Conservation (phyloP, 176 grass and related monocot genomes). For the Oryza officinalis region DNA sequence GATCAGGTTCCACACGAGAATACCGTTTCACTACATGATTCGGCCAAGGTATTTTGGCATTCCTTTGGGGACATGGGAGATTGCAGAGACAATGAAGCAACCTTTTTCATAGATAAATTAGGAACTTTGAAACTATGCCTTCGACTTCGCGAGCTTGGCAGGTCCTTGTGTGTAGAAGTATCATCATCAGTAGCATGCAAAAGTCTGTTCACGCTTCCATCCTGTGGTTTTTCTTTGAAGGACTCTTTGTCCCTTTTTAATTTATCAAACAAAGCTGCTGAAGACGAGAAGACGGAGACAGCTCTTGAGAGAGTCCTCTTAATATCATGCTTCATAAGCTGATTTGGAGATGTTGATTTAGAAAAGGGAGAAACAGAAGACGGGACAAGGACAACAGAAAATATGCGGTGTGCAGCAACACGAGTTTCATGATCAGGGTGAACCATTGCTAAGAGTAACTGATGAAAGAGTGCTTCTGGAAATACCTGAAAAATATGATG, state of each 20-base stretch:
- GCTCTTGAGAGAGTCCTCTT: slow-evolving; percentile 92
- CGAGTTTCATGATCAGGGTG: slow-evolving; percentile 85
- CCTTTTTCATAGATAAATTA: slow-evolving; percentile 54
- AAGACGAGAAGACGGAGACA: slow-evolving; percentile 96
- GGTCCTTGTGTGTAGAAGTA: slow-evolving; percentile 10
- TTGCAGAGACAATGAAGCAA: slow-evolving; percentile 37
- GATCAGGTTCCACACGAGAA: slow-evolving; percentile 18
- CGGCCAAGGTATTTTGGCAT: slow-evolving; percentile 41
- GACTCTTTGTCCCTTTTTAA: slow-evolving; percentile 56
- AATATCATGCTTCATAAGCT: slow-evolving; percentile 58
- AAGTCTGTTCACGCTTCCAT: slow-evolving; percentile 41
- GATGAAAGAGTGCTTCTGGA: slow-evolving; percentile 95
- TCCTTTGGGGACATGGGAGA: slow-evolving; percentile 47
- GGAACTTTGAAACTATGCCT: slow-evolving; percentile 39
- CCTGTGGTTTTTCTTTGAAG: slow-evolving; percentile 45
- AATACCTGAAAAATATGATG: slow-evolving; percentile 60
- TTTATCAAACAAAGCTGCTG: slow-evolving; percentile 93
- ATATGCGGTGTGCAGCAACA: slow-evolving; percentile 86
- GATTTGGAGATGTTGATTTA: slow-evolving; percentile 40
- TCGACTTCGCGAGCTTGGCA: not conserved
- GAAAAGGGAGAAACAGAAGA: slow-evolving; percentile 72
- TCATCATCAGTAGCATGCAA: slow-evolving; percentile 39
- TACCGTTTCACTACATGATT: slow-evolving; percentile 54
- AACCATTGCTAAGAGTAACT: slow-evolving; percentile 87
- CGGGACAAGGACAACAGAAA: slow-evolving; percentile 88